Percentiles rank a stretch among this genome's conserved stretches.
Conservation (phyloP, 306 rosid species). For the Pyrus pyrifolia region DNA sequence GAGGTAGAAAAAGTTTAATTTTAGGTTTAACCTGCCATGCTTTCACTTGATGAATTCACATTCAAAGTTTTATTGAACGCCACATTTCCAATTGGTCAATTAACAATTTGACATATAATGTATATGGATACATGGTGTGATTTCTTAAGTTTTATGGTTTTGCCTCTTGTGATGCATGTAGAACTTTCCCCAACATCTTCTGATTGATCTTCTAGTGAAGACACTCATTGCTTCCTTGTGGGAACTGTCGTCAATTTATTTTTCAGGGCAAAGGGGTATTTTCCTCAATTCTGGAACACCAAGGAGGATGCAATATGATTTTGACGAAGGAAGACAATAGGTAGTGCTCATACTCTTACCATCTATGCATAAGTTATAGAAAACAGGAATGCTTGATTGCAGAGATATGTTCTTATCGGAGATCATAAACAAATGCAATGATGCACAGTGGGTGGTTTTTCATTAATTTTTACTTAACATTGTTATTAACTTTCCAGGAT, state of each 20-base stretch:
- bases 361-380: neutral
- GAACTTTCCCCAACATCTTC: neutral
- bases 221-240: conserved; percentile 13
- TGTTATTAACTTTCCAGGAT: conserved; percentile 32
- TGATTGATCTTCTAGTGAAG: neutral
- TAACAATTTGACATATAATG: too few relatives aligned
- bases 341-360: conserved; percentile 21
- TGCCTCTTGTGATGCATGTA: neutral
- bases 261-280: conserved; percentile 52
- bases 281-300: conserved; percentile 38
- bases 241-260: conserved; percentile 11
- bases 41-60: neutral
- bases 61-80: neutral
- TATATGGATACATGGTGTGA: conserved; percentile 1
- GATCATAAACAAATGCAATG: neutral
- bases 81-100: neutral
- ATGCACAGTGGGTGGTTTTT: neutral
- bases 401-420: neutral
- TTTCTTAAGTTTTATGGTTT: conserved; percentile 1
- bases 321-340: conserved; percentile 26
- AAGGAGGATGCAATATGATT: conserved; percentile 28
- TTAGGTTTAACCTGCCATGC: neutral
- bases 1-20: conserved; percentile 33
- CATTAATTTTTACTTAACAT: neutral
- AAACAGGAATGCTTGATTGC: neutral